A percentile compares a stretch with the other conserved stretches of the same genome.
These are phyloP conservation scores for Globisporangium radiosum DNA, from an alignment of 352 stramenopile species.

Conservation along the genomic window DNA sequence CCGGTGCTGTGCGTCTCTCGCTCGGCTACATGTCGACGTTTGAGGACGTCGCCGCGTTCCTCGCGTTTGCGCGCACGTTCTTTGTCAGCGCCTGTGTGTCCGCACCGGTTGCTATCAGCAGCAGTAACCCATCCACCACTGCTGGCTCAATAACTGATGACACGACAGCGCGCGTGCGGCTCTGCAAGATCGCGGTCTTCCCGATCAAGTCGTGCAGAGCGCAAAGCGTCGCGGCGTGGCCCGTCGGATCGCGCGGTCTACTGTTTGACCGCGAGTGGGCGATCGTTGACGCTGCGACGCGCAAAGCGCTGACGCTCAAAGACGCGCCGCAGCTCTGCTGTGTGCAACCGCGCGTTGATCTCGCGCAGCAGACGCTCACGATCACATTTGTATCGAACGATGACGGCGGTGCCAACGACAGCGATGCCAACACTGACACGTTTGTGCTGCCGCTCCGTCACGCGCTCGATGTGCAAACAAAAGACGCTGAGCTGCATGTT, in stretches of 20 bases:
- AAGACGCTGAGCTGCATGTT: slow-evolving; percentile 6
- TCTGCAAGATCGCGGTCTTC: slow-evolving; percentile 60
- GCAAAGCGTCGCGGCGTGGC: slow-evolving; percentile 49
- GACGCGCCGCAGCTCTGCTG: slow-evolving; percentile 51
- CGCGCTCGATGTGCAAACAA: slow-evolving; percentile 1
- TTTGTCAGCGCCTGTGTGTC: slow-evolving; percentile 38
- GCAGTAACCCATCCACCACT: background rate
- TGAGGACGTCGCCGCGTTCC: slow-evolving; percentile 50
- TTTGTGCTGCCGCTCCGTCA: slow-evolving; percentile 39
- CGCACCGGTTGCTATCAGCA: background rate
- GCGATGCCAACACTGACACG: background rate
- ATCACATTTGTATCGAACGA: slow-evolving; percentile 22
- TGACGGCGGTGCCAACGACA: background rate
- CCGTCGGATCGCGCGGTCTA: slow-evolving; percentile 47
- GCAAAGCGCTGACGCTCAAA: slow-evolving; percentile 51
- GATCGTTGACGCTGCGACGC: slow-evolving; percentile 48
- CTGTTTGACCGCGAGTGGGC: slow-evolving; percentile 74
- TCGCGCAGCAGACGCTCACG: slow-evolving; percentile 44
- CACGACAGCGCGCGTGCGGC: slow-evolving; percentile 1
- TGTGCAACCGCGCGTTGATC: slow-evolving; percentile 54
- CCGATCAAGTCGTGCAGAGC: slow-evolving; percentile 75
- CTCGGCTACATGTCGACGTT: slow-evolving; percentile 75
- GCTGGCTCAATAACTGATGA: background rate
- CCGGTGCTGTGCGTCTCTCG: slow-evolving; percentile 63
- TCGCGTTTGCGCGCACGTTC: slow-evolving; percentile 47